Evolutionary conservation across 306 rosid species (phyloP), one percentile per base, ranked within the genome.

Genomic region (Alnus rubra): DNA sequence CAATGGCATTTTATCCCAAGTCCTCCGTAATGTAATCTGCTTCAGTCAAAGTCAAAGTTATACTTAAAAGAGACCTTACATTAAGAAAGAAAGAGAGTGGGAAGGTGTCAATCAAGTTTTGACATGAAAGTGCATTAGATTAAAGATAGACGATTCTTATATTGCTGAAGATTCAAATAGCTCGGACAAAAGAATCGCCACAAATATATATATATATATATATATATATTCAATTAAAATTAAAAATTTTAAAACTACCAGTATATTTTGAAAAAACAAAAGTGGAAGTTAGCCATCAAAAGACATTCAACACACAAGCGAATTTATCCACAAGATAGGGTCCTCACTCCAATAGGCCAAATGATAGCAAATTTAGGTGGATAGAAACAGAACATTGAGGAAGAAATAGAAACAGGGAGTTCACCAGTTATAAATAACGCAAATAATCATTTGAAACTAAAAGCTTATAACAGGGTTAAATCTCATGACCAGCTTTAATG

Each of bases 1-100:
- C 84, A 90, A 92, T 1, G 98, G 96, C 98, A 95, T 91, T 89
- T 89, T 93, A 19, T 81, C 88, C 99, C 99, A 93, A 44, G 98
- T 92, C 88, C 99, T 93, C 81, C 82, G 82, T 62, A 93, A 23
- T 45, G 99, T 95, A 78, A 95, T 90, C 98, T 93, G 92, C 81
- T 69, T 79, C 79, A 50, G 60, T 44, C 83, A 80, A 82, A 77
- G 54, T 55, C 35, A 82, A 71, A 76, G 75, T 69, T 67, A 72
- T 79, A 73, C 54, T n/a, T 58, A 48, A 82, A 48, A 82, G 56
- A 84, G 47, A 35, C 45, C 70, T 64, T 35, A 15, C 35, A 35
- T 35, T 33, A 18, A 35, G 4, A 13, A 64, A 33, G 23, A 64
- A 35, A 64, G 19, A 37, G 19, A 48, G 47, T 16, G 16, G 70